A percentile compares a stretch with the other conserved stretches of the same genome.
These are phyloP conservation scores for Elasticomyces elasticus DNA, from an alignment of 495 filamentous ascomycete genomes.

Conservation along the genomic window DNA sequence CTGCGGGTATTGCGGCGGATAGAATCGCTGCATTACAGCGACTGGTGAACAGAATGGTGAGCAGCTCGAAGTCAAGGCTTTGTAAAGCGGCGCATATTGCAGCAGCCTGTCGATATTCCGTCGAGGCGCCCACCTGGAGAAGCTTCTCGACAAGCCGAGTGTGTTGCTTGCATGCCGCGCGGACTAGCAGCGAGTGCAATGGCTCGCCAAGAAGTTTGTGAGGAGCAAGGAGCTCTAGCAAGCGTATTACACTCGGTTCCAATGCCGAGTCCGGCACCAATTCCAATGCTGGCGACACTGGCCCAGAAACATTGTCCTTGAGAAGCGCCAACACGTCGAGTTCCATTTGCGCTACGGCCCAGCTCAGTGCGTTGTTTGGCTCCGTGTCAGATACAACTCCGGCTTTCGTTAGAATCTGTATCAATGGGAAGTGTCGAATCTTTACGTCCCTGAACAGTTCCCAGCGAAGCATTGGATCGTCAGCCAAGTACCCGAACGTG, in stretches of 20 bases:
- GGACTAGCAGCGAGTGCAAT: not conserved
- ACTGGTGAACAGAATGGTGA: not conserved
- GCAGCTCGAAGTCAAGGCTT: not conserved
- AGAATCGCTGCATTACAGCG: not conserved
- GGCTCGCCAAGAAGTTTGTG: not conserved
- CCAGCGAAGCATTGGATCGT: not conserved
- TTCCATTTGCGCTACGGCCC: not conserved
- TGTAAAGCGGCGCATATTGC: not conserved
- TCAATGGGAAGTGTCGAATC: not conserved
- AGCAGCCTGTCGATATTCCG: not conserved
- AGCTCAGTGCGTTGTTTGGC: not conserved
- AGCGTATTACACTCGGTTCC: not conserved
- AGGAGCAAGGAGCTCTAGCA: not conserved
- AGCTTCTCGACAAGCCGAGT: not conserved
- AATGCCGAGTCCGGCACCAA: not conserved
- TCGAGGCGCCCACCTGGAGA: not conserved
- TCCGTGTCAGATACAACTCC: not conserved
- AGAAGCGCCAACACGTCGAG: not conserved
- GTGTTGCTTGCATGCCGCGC: not conserved
- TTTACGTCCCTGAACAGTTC: not conserved
- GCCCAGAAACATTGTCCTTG: not conserved
- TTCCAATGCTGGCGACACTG: not conserved
- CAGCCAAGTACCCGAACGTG: not conserved
- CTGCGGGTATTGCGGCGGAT: not conserved
- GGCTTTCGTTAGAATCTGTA: not conserved